A percentile compares a stretch with the other conserved stretches of the same genome.
Evolutionary conservation across 2,329 filamentous ascomycete genomes (phyloP).

Genomic region (Monosporascus cannonballus): DNA sequence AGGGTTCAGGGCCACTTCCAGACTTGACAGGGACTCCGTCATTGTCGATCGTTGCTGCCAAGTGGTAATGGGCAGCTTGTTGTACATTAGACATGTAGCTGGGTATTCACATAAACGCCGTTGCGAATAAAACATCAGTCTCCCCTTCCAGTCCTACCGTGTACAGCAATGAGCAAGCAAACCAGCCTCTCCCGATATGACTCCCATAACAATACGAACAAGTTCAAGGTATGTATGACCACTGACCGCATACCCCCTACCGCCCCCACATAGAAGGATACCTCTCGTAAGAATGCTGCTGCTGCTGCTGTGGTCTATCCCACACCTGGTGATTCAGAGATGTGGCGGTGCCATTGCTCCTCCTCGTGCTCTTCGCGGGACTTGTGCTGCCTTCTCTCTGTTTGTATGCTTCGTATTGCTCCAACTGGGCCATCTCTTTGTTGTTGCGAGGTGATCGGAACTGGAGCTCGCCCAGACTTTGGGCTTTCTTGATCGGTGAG

Average conservation of each 20-base stretch:
- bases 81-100: neutral
- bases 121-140: neutral
- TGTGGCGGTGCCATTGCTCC: conserved; percentile 19
- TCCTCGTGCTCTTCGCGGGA: conserved; percentile 21
- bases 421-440: conserved; percentile 54
- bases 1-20: no score
- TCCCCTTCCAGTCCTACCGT: neutral
- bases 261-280: conserved; percentile 28
- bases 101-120: neutral
- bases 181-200: neutral
- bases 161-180: neutral
- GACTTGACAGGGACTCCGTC: neutral
- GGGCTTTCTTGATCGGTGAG: conserved; percentile 76
- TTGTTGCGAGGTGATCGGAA: conserved; percentile 50
- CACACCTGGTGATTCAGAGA: conserved; percentile 14
- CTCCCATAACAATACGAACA: neutral
- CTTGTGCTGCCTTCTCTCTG: conserved; percentile 20
- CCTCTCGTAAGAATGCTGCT: conserved; percentile 20
- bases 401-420: conserved; percentile 35
- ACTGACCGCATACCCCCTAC: conserved; percentile 5
- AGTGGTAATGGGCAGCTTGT: neutral
- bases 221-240: neutral
- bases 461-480: conserved; percentile 53
- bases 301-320: conserved; percentile 15
- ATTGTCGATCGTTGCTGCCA: neutral